Conservation (phyloP, 805 yeast species). For the Wilhelminamyces savonicus region DNA sequence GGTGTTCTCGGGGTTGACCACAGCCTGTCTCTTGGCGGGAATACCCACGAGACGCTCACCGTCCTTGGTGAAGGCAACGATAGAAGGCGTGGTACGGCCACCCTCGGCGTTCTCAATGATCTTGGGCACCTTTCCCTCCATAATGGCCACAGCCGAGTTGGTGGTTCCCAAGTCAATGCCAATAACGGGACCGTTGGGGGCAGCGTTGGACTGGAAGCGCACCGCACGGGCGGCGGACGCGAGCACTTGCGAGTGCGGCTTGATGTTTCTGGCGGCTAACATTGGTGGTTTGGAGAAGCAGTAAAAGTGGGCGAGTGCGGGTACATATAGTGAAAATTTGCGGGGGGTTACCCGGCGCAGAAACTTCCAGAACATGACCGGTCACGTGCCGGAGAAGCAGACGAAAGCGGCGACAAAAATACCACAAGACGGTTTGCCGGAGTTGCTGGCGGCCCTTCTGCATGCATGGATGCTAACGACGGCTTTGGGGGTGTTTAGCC, state of each 20-base stretch:
- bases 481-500: no score
- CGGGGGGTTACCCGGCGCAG: no score
- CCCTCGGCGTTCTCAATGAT: constrained; percentile 78
- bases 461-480: no score
- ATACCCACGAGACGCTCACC: constrained; percentile 83
- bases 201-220: not conserved
- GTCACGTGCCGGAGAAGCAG: not conserved
- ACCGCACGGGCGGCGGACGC: not conserved
- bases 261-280: no score
- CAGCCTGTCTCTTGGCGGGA: constrained; percentile 95
- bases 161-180: constrained; percentile 88
- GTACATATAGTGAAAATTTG: no score
- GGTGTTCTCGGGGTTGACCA: constrained; percentile 90
- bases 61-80: constrained; percentile 88
- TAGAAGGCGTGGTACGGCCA: constrained; percentile 80
- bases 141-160: constrained; percentile 81
- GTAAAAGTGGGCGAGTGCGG: no score
- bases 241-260: no score
- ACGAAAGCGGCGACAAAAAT: no score
- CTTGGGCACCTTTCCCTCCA: constrained; percentile 73
- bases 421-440: no score
- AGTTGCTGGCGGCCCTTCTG: no score
- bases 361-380: not conserved
- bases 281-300: no score
- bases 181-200: constrained; percentile 50